Conservation (phyloP, 345 rosid genomes). For the Pugionium dolabratum region DNA sequence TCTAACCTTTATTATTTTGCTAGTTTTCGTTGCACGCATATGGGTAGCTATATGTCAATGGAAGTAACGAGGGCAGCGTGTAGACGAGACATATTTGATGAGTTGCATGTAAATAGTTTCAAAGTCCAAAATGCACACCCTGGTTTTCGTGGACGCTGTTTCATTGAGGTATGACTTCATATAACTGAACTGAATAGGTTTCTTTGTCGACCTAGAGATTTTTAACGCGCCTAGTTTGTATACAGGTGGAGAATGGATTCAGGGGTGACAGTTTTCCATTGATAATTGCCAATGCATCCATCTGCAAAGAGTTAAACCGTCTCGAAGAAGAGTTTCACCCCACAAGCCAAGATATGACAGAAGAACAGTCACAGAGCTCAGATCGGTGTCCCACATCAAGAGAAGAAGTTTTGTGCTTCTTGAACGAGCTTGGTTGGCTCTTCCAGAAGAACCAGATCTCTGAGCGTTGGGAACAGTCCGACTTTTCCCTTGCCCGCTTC, state of each 20-base stretch:
- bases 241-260: constrained; percentile 89
- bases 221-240: constrained; percentile 19
- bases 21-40: constrained; percentile 64
- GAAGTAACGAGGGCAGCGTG: constrained; percentile 44
- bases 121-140: constrained; percentile 47
- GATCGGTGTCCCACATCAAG: constrained; percentile 49
- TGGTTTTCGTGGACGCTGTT: constrained; percentile 65
- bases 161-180: constrained; percentile 67
- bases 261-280: constrained; percentile 79
- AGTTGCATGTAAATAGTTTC: constrained; percentile 55
- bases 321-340: constrained; percentile 69
- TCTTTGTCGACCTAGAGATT: background rate
- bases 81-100: constrained; percentile 50
- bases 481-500: constrained; percentile 61
- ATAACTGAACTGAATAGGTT: constrained; percentile 1
- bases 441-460: constrained; percentile 59
- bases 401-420: constrained; percentile 68
- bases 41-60: constrained; percentile 66
- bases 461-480: constrained; percentile 38
- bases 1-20: constrained; percentile 22
- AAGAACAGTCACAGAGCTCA: constrained; percentile 47
- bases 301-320: constrained; percentile 73
- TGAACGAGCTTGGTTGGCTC: constrained; percentile 95
- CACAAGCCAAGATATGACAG: constrained; percentile 43
- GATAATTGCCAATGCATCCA: constrained; percentile 74